Evolutionary conservation across 2,329 filamentous ascomycete genomes (phyloP), one percentile per base, ranked within the genome.

Genomic region (Calycina herbarum): DNA sequence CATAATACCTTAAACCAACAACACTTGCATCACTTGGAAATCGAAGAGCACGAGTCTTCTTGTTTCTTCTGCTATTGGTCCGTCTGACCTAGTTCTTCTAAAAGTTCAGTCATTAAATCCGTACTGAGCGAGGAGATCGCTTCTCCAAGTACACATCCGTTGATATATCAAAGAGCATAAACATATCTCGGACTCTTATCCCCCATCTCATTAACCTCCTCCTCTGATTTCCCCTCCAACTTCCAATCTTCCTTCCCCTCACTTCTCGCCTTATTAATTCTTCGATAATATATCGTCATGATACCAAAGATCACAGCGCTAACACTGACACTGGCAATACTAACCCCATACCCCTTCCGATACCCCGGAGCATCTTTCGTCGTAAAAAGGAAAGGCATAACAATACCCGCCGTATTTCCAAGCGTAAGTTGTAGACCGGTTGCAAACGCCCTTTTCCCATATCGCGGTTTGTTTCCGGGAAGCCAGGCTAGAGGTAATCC

Each of bases 401-500:
- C 84, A 56, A 89, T 85, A 1, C 86, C 86, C 24, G 82, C 81
- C 62, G 81, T 79, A 69, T 89, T 89, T 20, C 86, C 86, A 66
- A 87, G 81, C 5, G 81, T 86, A 20, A 88, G 75, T 73, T 88
- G 86, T 65, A 88, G 69, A 0, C 85, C 86, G 0, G 82, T 85
- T 0, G 84, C 86, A 3, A 83, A 83, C 0, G 86, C 84, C 24
- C 87, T 77, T 73, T 89, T 89, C 6, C 85, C 86, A 69, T 88
- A 89, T 6, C 86, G 78, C 1, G 87, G 86, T 24, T 82, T 79
- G 63, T 88, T 89, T 5, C 80, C 82, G 0, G 84, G 78, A 20
- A 83, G 67, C 75, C 76, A 77, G 2, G 74, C 73, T 1, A 77
- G 65, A 0, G 75, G 75, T 10, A 77, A 60, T 0, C 76, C 73